Conservation (phyloP, 352 stramenopile genomes). For the Pythium coloratum region DNA sequence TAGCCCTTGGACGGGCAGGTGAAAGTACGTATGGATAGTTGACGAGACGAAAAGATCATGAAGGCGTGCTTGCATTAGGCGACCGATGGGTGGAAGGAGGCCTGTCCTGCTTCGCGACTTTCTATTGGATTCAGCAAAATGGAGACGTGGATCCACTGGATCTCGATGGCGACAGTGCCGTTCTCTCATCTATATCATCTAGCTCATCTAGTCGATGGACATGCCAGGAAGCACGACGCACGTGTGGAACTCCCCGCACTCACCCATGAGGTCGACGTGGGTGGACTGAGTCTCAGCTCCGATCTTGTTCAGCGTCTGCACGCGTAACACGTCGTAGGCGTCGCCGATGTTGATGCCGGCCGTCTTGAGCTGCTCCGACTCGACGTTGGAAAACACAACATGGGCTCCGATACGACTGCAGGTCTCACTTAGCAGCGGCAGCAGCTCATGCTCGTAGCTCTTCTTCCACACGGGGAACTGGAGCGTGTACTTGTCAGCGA, state of each 20-base stretch:
- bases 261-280: conserved; percentile 81
- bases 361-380: conserved; percentile 26
- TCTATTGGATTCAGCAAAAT: too few species aligned
- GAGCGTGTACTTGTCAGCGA: conserved; percentile 51
- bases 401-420: conserved; percentile 39
- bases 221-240: conserved; percentile 75
- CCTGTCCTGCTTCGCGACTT: too few species aligned
- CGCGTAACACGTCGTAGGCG: conserved; percentile 37
- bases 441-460: conserved; percentile 57
- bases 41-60: too few species aligned
- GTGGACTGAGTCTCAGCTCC: background rate
- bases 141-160: too few species aligned
- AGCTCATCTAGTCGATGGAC: conserved; percentile 21
- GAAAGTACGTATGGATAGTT: too few species aligned
- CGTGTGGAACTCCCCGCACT: conserved; percentile 91
- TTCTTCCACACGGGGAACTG: conserved; percentile 82
- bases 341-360: conserved; percentile 37
- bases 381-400: conserved; percentile 65
- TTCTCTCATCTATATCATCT: too few species aligned
- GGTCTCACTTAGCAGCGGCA: conserved; percentile 58
- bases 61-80: too few species aligned
- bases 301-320: conserved; percentile 34
- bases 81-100: too few species aligned
- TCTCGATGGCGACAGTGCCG: too few species aligned
- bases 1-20: too few species aligned